These are phyloP conservation scores for Globisporangium carolinianum DNA, from an alignment of 352 stramenopile genomes.

Conservation along the genomic window DNA sequence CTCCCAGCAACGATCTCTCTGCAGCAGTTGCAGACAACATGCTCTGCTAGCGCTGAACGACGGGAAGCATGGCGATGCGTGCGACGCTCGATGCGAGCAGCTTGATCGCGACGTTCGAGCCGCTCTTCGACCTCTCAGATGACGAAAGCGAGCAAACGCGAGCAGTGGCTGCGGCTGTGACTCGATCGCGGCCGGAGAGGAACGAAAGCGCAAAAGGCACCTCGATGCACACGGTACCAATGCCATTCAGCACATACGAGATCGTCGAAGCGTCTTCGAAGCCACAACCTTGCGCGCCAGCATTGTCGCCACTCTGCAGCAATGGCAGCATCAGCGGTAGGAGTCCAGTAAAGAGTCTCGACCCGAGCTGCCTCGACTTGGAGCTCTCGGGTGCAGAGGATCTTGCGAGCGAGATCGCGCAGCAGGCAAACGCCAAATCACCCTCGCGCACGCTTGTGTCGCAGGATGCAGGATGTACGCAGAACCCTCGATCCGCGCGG, in stretches of 20 bases:
- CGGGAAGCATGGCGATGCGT: slow-evolving; percentile 4
- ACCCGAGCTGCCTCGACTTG: slow-evolving; percentile 3
- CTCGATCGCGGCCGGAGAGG: slow-evolving; percentile 1
- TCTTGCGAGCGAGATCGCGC: slow-evolving; percentile 5
- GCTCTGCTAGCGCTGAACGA: too few species aligned
- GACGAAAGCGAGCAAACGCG: not conserved
- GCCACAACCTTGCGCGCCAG: too few species aligned
- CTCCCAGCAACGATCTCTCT: too few species aligned
- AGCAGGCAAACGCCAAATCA: not conserved
- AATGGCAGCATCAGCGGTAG: not conserved
- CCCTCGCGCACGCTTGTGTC: not conserved
- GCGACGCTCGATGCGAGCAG: slow-evolving; percentile 15
- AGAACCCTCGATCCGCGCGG: not conserved
- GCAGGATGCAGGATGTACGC: too few species aligned
- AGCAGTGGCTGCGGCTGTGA: not conserved
- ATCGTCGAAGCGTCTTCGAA: not conserved
- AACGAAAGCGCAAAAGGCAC: not conserved
- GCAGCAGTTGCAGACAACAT: too few species aligned
- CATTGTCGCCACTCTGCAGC: not conserved
- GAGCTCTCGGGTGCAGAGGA: slow-evolving; percentile 8
- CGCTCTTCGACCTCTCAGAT: slow-evolving; percentile 30
- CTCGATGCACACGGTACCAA: not conserved
- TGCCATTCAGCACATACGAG: slow-evolving; percentile 8
- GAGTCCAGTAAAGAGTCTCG: not conserved
- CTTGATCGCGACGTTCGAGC: slow-evolving; percentile 21